Evolutionary conservation across 2,329 filamentous ascomycete species (phyloP), one percentile per base, ranked within the genome.

Genomic region (Teratosphaeria pseudoeucalypti): DNA sequence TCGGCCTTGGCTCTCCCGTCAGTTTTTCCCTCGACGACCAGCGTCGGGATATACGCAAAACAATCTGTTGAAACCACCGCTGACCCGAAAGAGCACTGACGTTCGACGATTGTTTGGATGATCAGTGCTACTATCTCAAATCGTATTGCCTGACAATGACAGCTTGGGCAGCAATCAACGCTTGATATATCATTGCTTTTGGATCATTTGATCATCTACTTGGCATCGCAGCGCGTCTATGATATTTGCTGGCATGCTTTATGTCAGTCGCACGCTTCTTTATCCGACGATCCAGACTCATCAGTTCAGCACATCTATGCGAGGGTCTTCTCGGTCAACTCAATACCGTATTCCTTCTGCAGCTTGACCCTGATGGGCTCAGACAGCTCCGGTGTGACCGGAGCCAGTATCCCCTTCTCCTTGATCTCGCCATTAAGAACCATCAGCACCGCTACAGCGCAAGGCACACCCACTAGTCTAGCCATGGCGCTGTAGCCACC

Each of bases 401-500:
- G 89, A 29, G 89, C 90, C 61, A 95, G 75, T 57, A 94, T 79
- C 73, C 72, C 72, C 60, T 67, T 70, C 37, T 73, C 66, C 59
- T 65, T 67, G 61, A 75, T 74, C 61, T 70, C 70, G 52, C 72
- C 72, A 53, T 71, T 66, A 26, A 75, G 65, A 3, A 75, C 70
- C 66, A 72, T 67, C 54, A 69, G 71, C 16, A 91, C 88, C 53
- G 90, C 90, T 59, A 89, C 84, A 63, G 79, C 85, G 67, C 85
- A 88, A 5, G 88, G 88, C 4, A 91, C 80, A 71, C 89, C 89
- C 58, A 95, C 90, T 52, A 90, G 76, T 75, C 86, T 88, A 54
- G 89, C 89, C 90, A 96, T 95, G 66, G 88, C 85, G 3, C 82
- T 87, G 78, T 92, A 95, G 11, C 71, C 71, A 26, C 68, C 71